A percentile compares a stretch with the other conserved stretches of the same genome.
Conservation (phyloP, 1,284 basidiomycete species). For the Fomitopsis pinicola region DNA sequence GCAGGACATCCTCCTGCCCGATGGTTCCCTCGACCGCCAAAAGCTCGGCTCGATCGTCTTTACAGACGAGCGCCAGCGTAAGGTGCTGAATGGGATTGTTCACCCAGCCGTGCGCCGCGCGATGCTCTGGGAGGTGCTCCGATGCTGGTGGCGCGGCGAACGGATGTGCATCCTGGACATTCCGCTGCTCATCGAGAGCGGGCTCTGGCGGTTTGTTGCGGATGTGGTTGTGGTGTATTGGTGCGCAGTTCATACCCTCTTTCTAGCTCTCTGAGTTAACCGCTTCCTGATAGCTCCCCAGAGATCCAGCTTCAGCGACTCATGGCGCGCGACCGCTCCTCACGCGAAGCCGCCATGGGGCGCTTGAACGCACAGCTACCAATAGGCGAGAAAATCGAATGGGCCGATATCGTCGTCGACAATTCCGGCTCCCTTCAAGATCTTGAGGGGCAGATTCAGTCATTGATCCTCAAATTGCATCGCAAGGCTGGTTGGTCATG, state of each 20-base stretch:
- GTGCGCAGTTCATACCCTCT: slow-evolving; percentile 37
- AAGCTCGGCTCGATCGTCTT: slow-evolving; percentile 88
- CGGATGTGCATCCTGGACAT: slow-evolving; percentile 86
- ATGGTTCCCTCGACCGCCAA: slow-evolving; percentile 80
- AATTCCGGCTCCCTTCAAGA: slow-evolving; percentile 79
- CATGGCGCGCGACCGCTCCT: slow-evolving; percentile 61
- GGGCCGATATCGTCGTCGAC: slow-evolving; percentile 86
- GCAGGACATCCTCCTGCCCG: slow-evolving; percentile 53
- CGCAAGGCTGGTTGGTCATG: slow-evolving; percentile 58
- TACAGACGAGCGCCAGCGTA: slow-evolving; percentile 68
- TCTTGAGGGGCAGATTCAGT: slow-evolving; percentile 66
- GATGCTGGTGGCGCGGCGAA: slow-evolving; percentile 76
- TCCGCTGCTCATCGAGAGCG: slow-evolving; percentile 90
- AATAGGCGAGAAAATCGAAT: slow-evolving; percentile 74
- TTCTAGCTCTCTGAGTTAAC: neutral
- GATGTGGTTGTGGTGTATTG: slow-evolving; percentile 87
- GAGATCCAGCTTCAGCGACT: slow-evolving; percentile 81
- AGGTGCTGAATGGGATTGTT: slow-evolving; percentile 79
- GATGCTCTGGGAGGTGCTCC: slow-evolving; percentile 70
- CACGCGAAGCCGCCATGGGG: slow-evolving; percentile 59
- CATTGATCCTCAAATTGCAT: slow-evolving; percentile 56
- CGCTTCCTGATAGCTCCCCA: slow-evolving; percentile 45
- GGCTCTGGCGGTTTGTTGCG: slow-evolving; percentile 83
- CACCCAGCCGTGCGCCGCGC: slow-evolving; percentile 84
- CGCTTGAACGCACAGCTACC: slow-evolving; percentile 82